Percentiles rank a stretch among this genome's conserved stretches.
Conservation (phyloP, 805 yeast species). For the Geotrichum ghanense region DNA sequence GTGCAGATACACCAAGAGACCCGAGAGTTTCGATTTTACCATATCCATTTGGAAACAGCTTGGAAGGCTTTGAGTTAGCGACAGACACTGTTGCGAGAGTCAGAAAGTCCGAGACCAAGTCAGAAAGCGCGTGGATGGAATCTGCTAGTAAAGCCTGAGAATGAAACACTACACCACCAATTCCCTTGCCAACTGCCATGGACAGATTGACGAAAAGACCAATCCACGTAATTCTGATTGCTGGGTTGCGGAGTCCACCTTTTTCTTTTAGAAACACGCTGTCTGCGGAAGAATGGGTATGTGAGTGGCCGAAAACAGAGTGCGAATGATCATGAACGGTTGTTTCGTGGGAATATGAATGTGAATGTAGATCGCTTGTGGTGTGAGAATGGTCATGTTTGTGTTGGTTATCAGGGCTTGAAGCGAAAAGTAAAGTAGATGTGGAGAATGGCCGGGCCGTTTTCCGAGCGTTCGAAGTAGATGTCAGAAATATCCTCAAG, state of each 20-base stretch:
- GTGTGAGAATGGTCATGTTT: too few relatives aligned
- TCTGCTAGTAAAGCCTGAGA: constrained; percentile 93
- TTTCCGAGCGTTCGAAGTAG: too few relatives aligned
- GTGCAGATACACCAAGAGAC: constrained; percentile 74
- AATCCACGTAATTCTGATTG: constrained; percentile 85
- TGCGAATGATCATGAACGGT: not conserved
- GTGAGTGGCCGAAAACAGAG: constrained; percentile 10
- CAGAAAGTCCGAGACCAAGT: constrained; percentile 77
- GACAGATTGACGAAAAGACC: constrained; percentile 77
- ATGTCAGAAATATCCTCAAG: too few relatives aligned
- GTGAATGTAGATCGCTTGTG: not conserved
- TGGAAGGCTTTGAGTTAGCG: constrained; percentile 48
- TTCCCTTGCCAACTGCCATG: constrained; percentile 77
- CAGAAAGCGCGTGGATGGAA: constrained; percentile 87
- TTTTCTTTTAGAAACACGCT: constrained; percentile 14
- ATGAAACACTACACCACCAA: constrained; percentile 90
- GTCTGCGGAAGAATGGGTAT: constrained; percentile 14
- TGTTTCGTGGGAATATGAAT: not conserved
- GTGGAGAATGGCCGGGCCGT: too few relatives aligned
- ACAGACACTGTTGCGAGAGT: constrained; percentile 83
- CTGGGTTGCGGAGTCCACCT: constrained; percentile 53
- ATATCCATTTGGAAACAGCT: constrained; percentile 69
- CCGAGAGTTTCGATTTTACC: constrained; percentile 93
- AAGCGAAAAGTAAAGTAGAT: too few relatives aligned
- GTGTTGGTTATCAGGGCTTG: too few relatives aligned